Base-by-base conservation (phyloP, 73 alveolate genomes). In the Paramecium biaurelia region DNA sequence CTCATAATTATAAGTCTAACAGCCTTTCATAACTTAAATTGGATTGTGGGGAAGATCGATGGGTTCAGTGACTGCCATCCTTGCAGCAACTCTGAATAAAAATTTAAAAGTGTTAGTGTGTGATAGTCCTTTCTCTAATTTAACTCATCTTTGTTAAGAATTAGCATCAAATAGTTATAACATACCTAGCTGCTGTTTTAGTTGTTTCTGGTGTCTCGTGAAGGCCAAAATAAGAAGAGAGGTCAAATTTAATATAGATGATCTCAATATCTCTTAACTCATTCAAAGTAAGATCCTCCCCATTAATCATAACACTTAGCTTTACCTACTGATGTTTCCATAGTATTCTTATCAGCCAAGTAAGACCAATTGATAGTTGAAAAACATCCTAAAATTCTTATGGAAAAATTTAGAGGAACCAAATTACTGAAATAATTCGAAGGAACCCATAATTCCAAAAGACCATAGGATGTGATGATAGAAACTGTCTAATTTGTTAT, bases 11-110 rank as follows among this genome's bases (percentile, higher is more conserved):
- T 28, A 70, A 70, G 85, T 58, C 5, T 21, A 34, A 32, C 37
- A 86, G 85, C 84, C 84, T 58, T 58, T 53, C 9, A 96, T 95
- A 15, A 89, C 96, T 28, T 92, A 94, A 28, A 96, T 96, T 28
- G 99, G 98, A 20, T 59, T 96, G 47, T 96, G 99, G 99, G 99
- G 99, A 23, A 93, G 99, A 85, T 92, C 97, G 8, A 96, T 96
- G 99, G 99, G 99, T 47, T 98, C 99, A 5, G 99, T 95, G 11
- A 96, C 99, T 2, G 98, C 97, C 7, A 86, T 95, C 12, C 85
- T 95, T 94, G 95, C 95, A 92, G 98, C 85, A 1, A 70, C 34
- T 35, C 85, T 32, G 26, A 70, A 70, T 70, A 14, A 70, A 1
- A 32, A 32, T 32, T 32, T 70, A 7, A 70, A 70, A 32, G 56